Evolutionary conservation across 73 alveolate species (phyloP).

Genomic region (Paramecium sexaurelia): DNA sequence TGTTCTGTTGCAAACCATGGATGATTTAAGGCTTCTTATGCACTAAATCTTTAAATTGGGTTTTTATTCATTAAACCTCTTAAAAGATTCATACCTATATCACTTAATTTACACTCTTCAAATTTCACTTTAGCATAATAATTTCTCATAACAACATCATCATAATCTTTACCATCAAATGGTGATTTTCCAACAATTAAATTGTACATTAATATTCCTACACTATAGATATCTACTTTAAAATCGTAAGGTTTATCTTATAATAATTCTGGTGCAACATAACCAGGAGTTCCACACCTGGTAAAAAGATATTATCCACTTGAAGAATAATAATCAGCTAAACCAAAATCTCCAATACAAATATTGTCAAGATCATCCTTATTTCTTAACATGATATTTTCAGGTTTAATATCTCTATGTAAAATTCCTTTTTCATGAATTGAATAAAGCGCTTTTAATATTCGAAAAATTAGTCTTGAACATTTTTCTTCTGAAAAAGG

Average conservation of each 20-base stretch:
- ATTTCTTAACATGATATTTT: constrained; percentile 34
- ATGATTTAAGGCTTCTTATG: constrained; percentile 9
- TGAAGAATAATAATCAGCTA: constrained; percentile 59
- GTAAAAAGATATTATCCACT: constrained; percentile 42
- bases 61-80: neutral
- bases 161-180: constrained; percentile 64
- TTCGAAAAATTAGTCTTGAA: neutral
- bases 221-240: constrained; percentile 48
- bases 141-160: neutral
- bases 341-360: constrained; percentile 64
- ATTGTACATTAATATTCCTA: constrained; percentile 38
- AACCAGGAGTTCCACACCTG: constrained; percentile 69
- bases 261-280: constrained; percentile 61
- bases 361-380: constrained; percentile 21
- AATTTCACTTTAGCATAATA: neutral
- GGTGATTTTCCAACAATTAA: constrained; percentile 55
- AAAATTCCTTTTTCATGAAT: neutral
- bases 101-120: neutral
- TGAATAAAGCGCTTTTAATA: neutral
- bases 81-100: neutral
- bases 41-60: neutral
- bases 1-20: neutral
- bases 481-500: constrained; percentile 39
- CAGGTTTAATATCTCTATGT: constrained; percentile 65
- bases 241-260: constrained; percentile 50